Evolutionary conservation across 352 stramenopile genomes (phyloP).

Genomic region (Phytophthora palmivora): DNA sequence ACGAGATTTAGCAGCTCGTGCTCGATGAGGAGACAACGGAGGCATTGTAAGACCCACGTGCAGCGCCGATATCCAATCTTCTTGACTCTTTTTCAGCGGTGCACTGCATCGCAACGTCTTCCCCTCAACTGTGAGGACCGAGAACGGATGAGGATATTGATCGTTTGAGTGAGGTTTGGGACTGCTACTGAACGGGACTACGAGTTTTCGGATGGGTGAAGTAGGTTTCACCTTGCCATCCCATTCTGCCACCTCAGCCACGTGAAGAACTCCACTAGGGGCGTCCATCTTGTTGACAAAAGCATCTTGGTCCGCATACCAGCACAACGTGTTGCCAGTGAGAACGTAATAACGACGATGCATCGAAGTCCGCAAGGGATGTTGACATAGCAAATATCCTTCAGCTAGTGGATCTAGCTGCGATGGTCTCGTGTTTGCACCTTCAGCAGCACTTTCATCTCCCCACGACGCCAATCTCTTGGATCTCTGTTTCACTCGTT

Average conservation of each 20-base stretch:
- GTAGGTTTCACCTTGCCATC: slow-evolving; percentile 54
- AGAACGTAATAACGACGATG: slow-evolving; percentile 84
- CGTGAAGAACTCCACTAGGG: slow-evolving; percentile 71
- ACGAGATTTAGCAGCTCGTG: slow-evolving; percentile 60
- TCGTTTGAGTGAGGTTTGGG: slow-evolving; percentile 41
- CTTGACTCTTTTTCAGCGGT: slow-evolving; percentile 64
- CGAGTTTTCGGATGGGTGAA: slow-evolving; percentile 30
- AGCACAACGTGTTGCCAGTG: slow-evolving; percentile 80
- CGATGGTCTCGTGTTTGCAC: slow-evolving; percentile 38
- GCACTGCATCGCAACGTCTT: slow-evolving; percentile 73
- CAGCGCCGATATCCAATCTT: slow-evolving; percentile 74
- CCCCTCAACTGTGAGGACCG: slow-evolving; percentile 69
- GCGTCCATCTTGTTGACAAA: slow-evolving; percentile 54
- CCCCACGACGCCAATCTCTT: slow-evolving; percentile 68
- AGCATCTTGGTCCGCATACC: slow-evolving; percentile 77
- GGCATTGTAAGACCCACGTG: slow-evolving; percentile 83
- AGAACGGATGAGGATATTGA: slow-evolving; percentile 61
- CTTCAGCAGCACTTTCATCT: slow-evolving; percentile 10
- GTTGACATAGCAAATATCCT: slow-evolving; percentile 77
- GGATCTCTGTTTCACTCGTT: slow-evolving; percentile 60
- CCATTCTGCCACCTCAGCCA: slow-evolving; percentile 69
- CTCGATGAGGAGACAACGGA: slow-evolving; percentile 75
- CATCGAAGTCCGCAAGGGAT: slow-evolving; percentile 66
- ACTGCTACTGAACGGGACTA: slow-evolving; percentile 31
- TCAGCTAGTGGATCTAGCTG: slow-evolving; percentile 74